These are phyloP conservation scores for Petrea volubilis DNA, from an alignment of 257 asterid genomes.

Conservation along the genomic window DNA sequence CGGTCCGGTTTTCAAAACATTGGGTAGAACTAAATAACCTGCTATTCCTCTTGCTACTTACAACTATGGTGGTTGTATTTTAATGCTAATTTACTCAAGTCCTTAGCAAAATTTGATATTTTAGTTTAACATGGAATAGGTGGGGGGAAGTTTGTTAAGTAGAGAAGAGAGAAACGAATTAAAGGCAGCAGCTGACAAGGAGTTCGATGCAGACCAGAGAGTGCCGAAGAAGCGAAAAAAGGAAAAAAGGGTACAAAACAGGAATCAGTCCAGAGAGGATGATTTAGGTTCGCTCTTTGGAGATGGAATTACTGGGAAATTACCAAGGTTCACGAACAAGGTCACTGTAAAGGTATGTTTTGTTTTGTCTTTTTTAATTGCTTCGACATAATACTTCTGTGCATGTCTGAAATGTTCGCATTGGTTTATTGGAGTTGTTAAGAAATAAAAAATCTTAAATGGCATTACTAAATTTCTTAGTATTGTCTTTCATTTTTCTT, in stretches of 20 bases:
- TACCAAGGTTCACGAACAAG: slow-evolving; percentile 80
- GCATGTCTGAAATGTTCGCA: neutral
- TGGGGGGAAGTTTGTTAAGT: slow-evolving; percentile 44
- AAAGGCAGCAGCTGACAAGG: slow-evolving; percentile 51
- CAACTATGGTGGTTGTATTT: too few relatives aligned
- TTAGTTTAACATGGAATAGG: too few relatives aligned
- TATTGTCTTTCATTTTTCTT: neutral
- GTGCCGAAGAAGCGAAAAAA: slow-evolving; percentile 56
- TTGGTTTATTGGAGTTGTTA: too few relatives aligned
- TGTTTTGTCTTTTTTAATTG: neutral
- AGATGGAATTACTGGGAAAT: slow-evolving; percentile 69
- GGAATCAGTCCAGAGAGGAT: too few relatives aligned
- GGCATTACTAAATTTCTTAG: neutral
- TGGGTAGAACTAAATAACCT: slow-evolving; percentile 62
- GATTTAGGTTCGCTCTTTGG: too few relatives aligned
- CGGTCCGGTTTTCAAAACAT: too few relatives aligned
- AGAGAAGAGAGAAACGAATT: slow-evolving; percentile 52
- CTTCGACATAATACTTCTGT: neutral
- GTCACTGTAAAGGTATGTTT: slow-evolving; percentile 72
- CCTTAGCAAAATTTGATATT: too few relatives aligned
- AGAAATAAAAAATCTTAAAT: too few relatives aligned
- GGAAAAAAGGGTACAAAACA: too few relatives aligned
- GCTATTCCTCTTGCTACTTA: too few relatives aligned
- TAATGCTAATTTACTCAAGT: too few relatives aligned
- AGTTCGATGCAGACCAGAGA: slow-evolving; percentile 50